Evolutionary conservation across 176 grass and related monocot genomes (phyloP), one percentile per base, ranked within the genome.

Genomic region (Zea mays): DNA sequence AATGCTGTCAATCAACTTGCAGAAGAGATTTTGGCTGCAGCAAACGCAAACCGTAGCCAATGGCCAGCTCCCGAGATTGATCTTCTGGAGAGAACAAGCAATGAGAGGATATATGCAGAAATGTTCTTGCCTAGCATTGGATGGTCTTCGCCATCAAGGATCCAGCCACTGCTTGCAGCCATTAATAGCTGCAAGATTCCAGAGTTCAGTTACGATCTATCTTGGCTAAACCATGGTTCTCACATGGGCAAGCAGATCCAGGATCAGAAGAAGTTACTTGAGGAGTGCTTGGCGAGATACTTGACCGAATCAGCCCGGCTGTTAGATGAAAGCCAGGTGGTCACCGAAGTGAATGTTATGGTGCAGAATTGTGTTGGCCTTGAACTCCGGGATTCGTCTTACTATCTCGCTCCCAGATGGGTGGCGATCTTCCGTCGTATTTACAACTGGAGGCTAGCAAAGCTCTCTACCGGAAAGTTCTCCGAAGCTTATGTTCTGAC

Each of bases 31-130:
- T 69, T 73, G 17, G 72, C 61, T 62, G 81, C 96, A 58, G 87
- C 83, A 48, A 75, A 60, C n/a, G 43, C 49, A 56, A 85, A 88
- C 46, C 45, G 81, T 72, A 90, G 83, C 71, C 81, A 65, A 36
- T 95, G 96, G 89, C 96, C 96, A 39, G 8, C 83, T 84, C 74
- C 59, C 85, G 96, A 95, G 81, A 83, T 88, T 69, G 77, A 90
- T 63, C 83, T 85, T 67, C 71, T 95, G 70, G 92, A 87, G 56
- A 87, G 78, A 52, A 78, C 33, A 33, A 90, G 85, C 67, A 80
- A 66, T 7, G 95, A 92, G 77, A 65, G 66, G 73, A 68, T 70
- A 44, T 85, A 85, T 40, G 84, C 81, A 76, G 90, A 90, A 80
- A 81, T 66, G 61, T 90, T 73, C 74, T 85, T 98, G 77, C 96